phyloP scores from a whole-genome alignment of 495 filamentous ascomycete species.

The Talaromyces proteolyticus region DNA sequence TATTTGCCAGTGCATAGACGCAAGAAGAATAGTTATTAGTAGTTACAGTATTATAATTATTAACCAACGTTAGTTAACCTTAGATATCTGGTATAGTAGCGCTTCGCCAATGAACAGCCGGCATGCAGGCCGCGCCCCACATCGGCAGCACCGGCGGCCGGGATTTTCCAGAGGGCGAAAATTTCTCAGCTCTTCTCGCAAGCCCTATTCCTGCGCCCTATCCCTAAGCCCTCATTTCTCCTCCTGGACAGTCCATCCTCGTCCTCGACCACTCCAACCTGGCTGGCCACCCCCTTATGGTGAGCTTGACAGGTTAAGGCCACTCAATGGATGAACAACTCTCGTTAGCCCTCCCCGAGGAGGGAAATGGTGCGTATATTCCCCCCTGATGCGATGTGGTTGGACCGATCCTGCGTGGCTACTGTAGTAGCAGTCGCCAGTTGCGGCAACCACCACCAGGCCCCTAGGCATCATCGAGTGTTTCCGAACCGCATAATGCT shows the following conservation, averaged over 20 bases:
- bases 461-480: no score
- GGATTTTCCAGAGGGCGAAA: constrained; percentile 3
- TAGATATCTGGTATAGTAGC: no score
- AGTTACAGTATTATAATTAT: no score
- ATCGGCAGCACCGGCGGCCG: background rate
- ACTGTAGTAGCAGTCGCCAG: no score
- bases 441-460: no score
- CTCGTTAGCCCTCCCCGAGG: constrained; percentile 21
- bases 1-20: no score
- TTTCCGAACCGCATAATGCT: no score
- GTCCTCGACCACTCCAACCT: constrained; percentile 12
- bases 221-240: constrained; percentile 51
- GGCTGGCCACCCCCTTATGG: constrained; percentile 20
- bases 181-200: constrained; percentile 6
- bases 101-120: background rate
- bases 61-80: no score
- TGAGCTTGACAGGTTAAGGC: constrained; percentile 21
- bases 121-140: background rate
- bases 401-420: no score
- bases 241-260: constrained; percentile 33
- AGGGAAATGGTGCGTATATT: constrained; percentile 30
- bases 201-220: constrained; percentile 42
- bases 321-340: constrained; percentile 27
- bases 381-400: no score
- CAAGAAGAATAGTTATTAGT: no score